Percentiles rank a stretch among this genome's conserved stretches.
Evolutionary conservation across 2,329 filamentous ascomycete species (phyloP).

Genomic region (Curvularia lunata): DNA sequence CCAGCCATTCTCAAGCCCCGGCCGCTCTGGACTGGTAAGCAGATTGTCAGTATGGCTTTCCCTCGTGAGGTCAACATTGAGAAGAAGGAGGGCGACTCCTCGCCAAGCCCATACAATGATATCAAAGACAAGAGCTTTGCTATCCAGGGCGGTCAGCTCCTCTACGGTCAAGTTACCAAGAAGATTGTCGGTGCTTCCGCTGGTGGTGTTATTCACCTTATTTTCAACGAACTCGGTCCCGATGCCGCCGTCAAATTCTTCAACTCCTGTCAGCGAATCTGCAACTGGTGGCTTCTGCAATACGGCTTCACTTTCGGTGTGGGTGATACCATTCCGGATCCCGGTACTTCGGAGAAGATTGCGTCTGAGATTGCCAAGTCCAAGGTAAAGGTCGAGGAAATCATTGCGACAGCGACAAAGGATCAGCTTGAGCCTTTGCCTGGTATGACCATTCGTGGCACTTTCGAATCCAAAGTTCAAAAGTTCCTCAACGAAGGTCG

Average conservation of each 20-base stretch:
- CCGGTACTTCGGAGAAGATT: constrained; percentile 81
- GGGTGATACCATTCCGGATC: constrained; percentile 95
- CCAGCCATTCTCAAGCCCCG: constrained; percentile 93
- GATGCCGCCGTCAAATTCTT: constrained; percentile 91
- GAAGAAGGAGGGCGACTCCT: constrained; percentile 65
- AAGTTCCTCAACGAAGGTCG: constrained; percentile 92
- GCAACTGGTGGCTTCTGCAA: constrained; percentile 97
- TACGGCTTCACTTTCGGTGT: constrained; percentile 98
- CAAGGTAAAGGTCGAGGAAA: constrained; percentile 78
- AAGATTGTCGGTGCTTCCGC: constrained; percentile 90
- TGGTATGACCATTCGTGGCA: constrained; percentile 98
- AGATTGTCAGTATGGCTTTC: constrained; percentile 92
- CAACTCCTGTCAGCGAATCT: constrained; percentile 91
- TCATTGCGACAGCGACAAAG: constrained; percentile 79
- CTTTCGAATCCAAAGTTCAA: constrained; percentile 96
- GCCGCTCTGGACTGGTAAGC: constrained; percentile 97
- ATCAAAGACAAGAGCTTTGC: constrained; percentile 78
- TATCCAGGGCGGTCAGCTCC: constrained; percentile 84
- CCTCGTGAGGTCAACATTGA: constrained; percentile 79
- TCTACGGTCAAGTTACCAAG: constrained; percentile 91
- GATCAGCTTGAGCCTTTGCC: constrained; percentile 91
- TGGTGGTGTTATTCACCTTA: constrained; percentile 91
- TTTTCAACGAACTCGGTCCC: constrained; percentile 92
- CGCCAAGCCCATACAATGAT: constrained; percentile 62
- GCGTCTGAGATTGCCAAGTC: constrained; percentile 80